phyloP scores from a whole-genome alignment of 2,329 filamentous ascomycete genomes.

The Iodosphaeria phyllophila region DNA sequence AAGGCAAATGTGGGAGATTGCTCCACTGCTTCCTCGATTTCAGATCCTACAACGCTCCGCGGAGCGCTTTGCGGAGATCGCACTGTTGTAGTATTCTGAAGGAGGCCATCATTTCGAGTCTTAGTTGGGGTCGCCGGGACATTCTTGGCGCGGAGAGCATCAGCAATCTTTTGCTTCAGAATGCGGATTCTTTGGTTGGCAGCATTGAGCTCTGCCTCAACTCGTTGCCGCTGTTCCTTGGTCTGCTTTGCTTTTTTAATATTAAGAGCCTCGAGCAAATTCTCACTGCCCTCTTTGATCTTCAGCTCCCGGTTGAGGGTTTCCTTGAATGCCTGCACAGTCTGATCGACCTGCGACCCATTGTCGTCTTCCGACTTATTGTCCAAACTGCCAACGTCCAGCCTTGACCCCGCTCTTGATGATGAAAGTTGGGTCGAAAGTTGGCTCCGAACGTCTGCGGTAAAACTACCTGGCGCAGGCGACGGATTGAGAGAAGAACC shows the following conservation, averaged over 20 bases:
- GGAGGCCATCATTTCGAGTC: constrained; percentile 26
- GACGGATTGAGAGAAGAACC: constrained; percentile 53
- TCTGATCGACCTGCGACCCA: constrained; percentile 42
- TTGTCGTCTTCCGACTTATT: constrained; percentile 48
- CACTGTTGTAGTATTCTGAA: constrained; percentile 25
- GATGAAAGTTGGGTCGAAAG: constrained; percentile 45
- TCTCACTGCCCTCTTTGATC: constrained; percentile 95
- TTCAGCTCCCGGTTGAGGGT: constrained; percentile 89
- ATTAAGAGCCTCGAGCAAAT: constrained; percentile 87
- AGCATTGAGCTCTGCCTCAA: constrained; percentile 77
- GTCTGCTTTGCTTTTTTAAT: constrained; percentile 91
- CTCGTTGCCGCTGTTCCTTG: constrained; percentile 61
- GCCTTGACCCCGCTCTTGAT: constrained; percentile 43
- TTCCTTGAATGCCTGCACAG: constrained; percentile 59
- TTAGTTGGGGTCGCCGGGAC: constrained; percentile 32
- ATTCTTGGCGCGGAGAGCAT: constrained; percentile 31
- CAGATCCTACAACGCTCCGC: constrained; percentile 36
- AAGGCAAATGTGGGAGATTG: constrained; percentile 83
- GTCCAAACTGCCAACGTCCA: constrained; percentile 30
- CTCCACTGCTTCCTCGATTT: constrained; percentile 42
- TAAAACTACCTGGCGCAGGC: constrained; percentile 69
- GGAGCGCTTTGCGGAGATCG: constrained; percentile 39
- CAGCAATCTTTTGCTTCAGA: constrained; percentile 39
- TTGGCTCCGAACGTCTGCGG: constrained; percentile 62
- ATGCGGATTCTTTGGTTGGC: constrained; percentile 59